Conservation (phyloP, 768 basidiomycete species). For the Lactifluus piperatus region DNA sequence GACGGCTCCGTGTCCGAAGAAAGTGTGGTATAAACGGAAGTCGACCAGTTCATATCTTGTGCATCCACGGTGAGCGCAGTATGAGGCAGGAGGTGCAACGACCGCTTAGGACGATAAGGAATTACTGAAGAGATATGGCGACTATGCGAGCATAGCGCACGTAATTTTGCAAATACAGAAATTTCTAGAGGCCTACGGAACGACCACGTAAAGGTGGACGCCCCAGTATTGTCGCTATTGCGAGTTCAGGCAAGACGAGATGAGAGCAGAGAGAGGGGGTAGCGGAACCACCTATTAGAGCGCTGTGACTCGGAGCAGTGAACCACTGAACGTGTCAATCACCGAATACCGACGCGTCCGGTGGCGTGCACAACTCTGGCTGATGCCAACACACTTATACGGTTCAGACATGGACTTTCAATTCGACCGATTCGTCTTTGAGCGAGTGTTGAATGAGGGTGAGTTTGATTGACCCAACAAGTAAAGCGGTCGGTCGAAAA, state of each 20-base stretch:
- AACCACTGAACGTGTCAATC: too few species aligned
- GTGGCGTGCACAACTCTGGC: too few species aligned
- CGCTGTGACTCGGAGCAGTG: too few species aligned
- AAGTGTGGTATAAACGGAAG: conserved; percentile 46
- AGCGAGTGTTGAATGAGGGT: conserved; percentile 18
- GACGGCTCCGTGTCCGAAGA: conserved; percentile 79
- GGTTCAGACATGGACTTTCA: conserved; percentile 12
- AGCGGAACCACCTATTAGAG: too few species aligned
- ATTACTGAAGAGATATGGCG: conserved; percentile 10
- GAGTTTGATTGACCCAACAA: conserved; percentile 17
- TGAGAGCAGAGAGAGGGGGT: background rate
- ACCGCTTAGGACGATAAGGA: background rate
- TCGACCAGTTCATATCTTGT: conserved; percentile 48
- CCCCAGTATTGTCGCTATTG: background rate
- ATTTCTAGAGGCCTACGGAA: conserved; percentile 5
- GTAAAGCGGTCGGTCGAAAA: background rate
- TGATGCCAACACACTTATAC: too few species aligned
- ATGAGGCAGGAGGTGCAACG: background rate
- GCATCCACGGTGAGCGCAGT: background rate
- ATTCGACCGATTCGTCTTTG: conserved; percentile 10
- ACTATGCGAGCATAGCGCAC: conserved; percentile 22
- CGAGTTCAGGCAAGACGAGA: background rate
- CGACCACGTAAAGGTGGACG: background rate
- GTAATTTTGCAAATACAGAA: conserved; percentile 13
- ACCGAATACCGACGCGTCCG: too few species aligned